phyloP scores from a whole-genome alignment of 495 filamentous ascomycete species.

The Podospora didyma region DNA sequence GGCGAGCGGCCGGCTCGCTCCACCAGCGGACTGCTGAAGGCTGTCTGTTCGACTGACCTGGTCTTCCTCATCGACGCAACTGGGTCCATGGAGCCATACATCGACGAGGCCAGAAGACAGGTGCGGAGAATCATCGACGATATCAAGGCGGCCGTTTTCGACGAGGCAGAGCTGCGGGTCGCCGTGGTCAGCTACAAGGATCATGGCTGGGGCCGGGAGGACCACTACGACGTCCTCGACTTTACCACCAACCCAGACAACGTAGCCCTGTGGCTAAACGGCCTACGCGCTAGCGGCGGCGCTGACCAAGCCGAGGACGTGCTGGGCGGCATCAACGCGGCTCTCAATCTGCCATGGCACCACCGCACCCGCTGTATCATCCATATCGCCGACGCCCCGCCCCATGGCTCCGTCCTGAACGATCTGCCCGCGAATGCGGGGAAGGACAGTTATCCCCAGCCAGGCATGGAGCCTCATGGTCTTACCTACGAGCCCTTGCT shows the following conservation, averaged over 20 bases:
- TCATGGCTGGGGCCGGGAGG: constrained; percentile 22
- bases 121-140: constrained; percentile 31
- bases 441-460: constrained; percentile 18
- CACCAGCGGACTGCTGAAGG: constrained; percentile 26
- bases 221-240: constrained; percentile 34
- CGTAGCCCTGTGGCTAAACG: constrained; percentile 21
- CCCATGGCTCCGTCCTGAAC: constrained; percentile 28
- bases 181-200: constrained; percentile 39
- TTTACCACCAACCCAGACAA: constrained; percentile 24
- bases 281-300: constrained; percentile 21
- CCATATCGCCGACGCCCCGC: constrained; percentile 35
- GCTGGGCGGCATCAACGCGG: constrained; percentile 26
- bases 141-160: constrained; percentile 31
- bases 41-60: constrained; percentile 33
- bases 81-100: constrained; percentile 27
- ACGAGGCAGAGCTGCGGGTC: constrained; percentile 39
- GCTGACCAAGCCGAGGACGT: constrained; percentile 32
- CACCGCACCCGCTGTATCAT: constrained; percentile 35
- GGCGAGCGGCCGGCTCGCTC: constrained; percentile 1
- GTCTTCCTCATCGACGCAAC: constrained; percentile 41
- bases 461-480: constrained; percentile 31
- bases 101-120: constrained; percentile 32
- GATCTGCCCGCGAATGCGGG: background rate
- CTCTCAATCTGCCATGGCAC: constrained; percentile 26
- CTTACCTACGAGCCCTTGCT: constrained; percentile 27